These are phyloP conservation scores for Sonneratia caseolaris DNA, from an alignment of 345 rosid species.

Conservation along the genomic window DNA sequence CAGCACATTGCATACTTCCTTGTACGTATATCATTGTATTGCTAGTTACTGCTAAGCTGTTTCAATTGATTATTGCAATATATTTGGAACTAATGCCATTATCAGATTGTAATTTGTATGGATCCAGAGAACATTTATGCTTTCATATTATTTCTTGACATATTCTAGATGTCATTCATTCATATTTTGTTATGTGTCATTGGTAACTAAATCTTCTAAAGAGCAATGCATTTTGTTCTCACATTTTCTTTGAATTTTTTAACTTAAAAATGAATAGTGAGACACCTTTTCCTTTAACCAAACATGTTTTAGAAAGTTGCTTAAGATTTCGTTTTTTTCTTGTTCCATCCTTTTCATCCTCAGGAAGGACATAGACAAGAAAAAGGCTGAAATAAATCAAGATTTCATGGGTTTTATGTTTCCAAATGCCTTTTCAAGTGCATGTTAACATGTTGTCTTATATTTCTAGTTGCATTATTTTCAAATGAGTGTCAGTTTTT, in stretches of 20 bases:
- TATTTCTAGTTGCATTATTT: neutral
- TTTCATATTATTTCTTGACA: neutral
- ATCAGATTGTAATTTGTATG: neutral
- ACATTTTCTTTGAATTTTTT: neutral
- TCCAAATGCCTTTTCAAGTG: neutral
- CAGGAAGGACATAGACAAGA: neutral
- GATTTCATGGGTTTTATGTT: neutral
- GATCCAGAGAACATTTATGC: neutral
- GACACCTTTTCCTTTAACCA: neutral
- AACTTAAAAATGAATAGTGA: neutral
- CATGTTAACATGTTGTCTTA: neutral
- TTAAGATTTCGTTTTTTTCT: neutral
- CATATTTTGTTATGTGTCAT: neutral
- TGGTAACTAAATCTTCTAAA: neutral
- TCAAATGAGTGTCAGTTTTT: neutral
- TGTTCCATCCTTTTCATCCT: neutral
- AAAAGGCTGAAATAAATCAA: neutral
- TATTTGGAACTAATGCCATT: neutral
- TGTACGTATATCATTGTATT: conserved; percentile 40
- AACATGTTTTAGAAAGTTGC: neutral
- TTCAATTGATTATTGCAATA: neutral
- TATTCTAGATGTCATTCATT: neutral
- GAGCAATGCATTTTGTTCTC: neutral
- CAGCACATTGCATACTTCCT: conserved; percentile 71
- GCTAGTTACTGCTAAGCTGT: neutral